phyloP scores from a whole-genome alignment of 2,329 filamentous ascomycete genomes.

The Didymella lethalis region DNA sequence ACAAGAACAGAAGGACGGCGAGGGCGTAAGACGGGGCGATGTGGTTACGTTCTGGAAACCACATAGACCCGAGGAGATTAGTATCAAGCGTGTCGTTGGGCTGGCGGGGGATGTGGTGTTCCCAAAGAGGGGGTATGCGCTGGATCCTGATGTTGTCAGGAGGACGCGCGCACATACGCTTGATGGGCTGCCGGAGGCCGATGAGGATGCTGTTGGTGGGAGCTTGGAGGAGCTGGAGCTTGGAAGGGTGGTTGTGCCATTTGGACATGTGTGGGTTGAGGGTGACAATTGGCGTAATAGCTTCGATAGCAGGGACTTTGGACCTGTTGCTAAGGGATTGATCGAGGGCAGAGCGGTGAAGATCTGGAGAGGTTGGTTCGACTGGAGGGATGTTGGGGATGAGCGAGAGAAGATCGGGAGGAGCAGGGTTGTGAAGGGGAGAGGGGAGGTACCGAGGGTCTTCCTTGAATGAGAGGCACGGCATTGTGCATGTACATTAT shows the following conservation, averaged over 20 bases:
- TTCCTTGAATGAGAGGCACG: conserved; percentile 33
- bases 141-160: conserved; percentile 39
- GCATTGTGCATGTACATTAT: background rate
- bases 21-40: conserved; percentile 54
- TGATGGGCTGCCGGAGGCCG: conserved; percentile 41
- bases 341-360: conserved; percentile 78
- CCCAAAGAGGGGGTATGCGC: conserved; percentile 54
- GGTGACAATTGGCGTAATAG: conserved; percentile 80
- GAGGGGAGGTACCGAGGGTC: conserved; percentile 29
- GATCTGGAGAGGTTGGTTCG: conserved; percentile 66
- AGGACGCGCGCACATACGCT: conserved; percentile 30
- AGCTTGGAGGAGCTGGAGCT: conserved; percentile 24
- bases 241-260: conserved; percentile 69
- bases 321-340: conserved; percentile 78
- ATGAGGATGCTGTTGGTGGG: conserved; percentile 26
- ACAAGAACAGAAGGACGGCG: conserved; percentile 16
- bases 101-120: conserved; percentile 79
- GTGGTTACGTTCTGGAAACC: conserved; percentile 62
- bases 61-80: conserved; percentile 70
- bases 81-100: conserved; percentile 84
- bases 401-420: conserved; percentile 54
- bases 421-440: conserved; percentile 52
- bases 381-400: conserved; percentile 59
- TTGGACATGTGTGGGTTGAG: conserved; percentile 93
- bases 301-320: conserved; percentile 88